Base-by-base conservation (phyloP, 1,139 yeast genomes). In the Blastobotrys petasosporus region DNA sequence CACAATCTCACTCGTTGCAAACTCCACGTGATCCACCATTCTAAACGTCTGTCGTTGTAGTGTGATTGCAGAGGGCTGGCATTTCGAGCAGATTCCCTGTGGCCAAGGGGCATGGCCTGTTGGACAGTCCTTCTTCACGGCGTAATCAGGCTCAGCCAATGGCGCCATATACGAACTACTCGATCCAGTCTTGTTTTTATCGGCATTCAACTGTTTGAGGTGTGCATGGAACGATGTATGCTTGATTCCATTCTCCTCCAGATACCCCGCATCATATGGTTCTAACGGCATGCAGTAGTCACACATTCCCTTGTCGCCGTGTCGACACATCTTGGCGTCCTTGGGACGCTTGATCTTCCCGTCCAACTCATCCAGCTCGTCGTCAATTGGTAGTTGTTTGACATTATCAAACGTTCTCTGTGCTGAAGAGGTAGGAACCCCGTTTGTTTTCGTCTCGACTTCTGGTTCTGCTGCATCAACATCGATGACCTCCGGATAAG, bases 11-110 rank as follows among this genome's bases (percentile, higher is more conserved):
- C 88, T 78, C 51, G 78, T 79, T 15, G 88, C 80, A 65, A 90
- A 85, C 64, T 92, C 97, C 29, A 92, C 94, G 68, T 94, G 97
- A 65, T 94, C 99, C 16, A 94, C 95, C 96, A 92, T 86, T 59
- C 99, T 76, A 64, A 85, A 94, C 41, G 76, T 73, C 64, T 94
- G 98, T 62, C 82, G 90, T 62, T 85, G 95, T 52, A 94, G 71
- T 0, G 97, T 88, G 48, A 94, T 87, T 0, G 96, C 94, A 1
- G 95, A 80, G 0, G 98, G 97, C 64, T 90, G 97, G 65, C 98
- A 92, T 64, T 88, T 87, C n/a, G 95, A 84, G 62, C 98, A 92
- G 54, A 92, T 88, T 0, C 97, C 97, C 46, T 72, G 75, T 1
- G 98, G 97, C 84, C 95, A 90, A 6, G 95, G 92, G 40, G 82